Evolutionary conservation across 148 eudicot genomes (phyloP).

Genomic region (Rhododendron ferrugineum): DNA sequence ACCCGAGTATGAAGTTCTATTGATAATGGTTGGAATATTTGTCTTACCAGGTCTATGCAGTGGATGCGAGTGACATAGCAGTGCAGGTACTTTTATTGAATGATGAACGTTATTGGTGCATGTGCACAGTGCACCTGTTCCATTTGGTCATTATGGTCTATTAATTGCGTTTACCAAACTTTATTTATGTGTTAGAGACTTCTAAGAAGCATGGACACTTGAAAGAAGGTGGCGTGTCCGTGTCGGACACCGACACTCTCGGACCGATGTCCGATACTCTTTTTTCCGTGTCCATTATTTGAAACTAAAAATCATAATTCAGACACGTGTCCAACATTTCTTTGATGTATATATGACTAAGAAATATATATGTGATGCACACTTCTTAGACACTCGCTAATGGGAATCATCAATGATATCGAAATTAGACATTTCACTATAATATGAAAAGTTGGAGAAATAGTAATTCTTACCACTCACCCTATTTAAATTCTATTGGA

Average conservation of each 20-base stretch:
- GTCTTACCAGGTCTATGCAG: constrained; percentile 81
- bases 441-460: neutral
- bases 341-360: neutral
- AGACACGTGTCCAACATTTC: neutral
- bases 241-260: neutral
- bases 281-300: too few relatives aligned
- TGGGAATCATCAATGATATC: neutral
- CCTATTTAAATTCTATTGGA: neutral
- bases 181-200: neutral
- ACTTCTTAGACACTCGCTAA: neutral
- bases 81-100: constrained; percentile 57
- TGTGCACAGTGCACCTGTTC: neutral
- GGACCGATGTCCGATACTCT: neutral
- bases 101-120: neutral
- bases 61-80: constrained; percentile 97
- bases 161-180: neutral
- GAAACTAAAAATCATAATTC: too few relatives aligned
- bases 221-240: neutral
- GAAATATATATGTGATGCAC: neutral
- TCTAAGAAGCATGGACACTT: neutral
- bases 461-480: too few relatives aligned
- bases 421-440: neutral
- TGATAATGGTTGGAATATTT: constrained; percentile 5
- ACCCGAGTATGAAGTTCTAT: neutral
- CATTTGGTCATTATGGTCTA: neutral